Evolutionary conservation across 441 rosid species (phyloP).

Genomic region (Viola pubescens): DNA sequence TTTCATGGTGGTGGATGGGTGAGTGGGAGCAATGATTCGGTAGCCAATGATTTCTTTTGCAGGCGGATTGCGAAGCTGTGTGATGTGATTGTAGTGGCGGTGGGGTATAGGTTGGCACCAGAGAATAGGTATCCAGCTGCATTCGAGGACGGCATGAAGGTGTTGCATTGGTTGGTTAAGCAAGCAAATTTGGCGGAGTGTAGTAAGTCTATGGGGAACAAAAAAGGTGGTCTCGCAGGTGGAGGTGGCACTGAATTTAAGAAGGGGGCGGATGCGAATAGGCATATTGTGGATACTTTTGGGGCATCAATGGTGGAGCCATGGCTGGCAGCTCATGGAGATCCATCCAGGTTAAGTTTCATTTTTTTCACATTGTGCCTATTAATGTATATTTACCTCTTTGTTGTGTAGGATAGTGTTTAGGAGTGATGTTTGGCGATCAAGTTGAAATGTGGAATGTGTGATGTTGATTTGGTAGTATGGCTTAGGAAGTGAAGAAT

Average conservation of each 20-base stretch:
- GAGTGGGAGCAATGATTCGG: conserved; percentile 83
- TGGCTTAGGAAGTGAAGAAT: no score
- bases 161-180: conserved; percentile 81
- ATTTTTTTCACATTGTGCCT: no score
- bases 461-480: no score
- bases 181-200: conserved; percentile 93
- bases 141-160: conserved; percentile 73
- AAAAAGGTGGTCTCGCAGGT: neutral
- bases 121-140: conserved; percentile 87
- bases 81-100: conserved; percentile 78
- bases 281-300: conserved; percentile 67
- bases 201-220: conserved; percentile 59
- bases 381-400: no score
- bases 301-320: conserved; percentile 98
- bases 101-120: conserved; percentile 86
- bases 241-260: conserved; percentile 44
- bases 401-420: no score
- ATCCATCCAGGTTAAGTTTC: conserved; percentile 65
- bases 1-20: conserved; percentile 97
- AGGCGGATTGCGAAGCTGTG: conserved; percentile 68
- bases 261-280: conserved; percentile 41
- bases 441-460: no score
- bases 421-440: no score
- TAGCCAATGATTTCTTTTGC: conserved; percentile 75
- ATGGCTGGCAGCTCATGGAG: conserved; percentile 93